Base-by-base conservation (phyloP, 306 rosid species). In the Abrus pulchellus region DNA sequence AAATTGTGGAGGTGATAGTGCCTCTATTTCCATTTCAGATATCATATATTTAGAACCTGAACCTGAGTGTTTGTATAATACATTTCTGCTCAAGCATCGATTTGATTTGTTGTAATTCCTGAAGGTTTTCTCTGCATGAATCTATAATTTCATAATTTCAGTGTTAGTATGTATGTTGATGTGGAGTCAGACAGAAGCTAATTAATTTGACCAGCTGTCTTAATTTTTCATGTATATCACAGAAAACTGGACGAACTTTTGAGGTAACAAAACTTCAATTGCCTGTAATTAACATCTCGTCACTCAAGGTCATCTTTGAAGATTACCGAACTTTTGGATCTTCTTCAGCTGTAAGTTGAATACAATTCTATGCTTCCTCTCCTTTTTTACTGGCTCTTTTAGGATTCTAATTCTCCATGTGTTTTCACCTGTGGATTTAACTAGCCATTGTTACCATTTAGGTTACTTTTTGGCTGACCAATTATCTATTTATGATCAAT, bases 311-410 rank as follows among this genome's bases (percentile, higher is more conserved):
- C 71, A 64, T 90, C 72, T 93, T 84, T 77, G 99, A 96, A 85
- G 99, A 96, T 82, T 86, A 92, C 85, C 97, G 97, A 74, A 96
- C 99, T 50, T 96, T 88, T 90, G 98, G 97, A 71, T 90, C 97
- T n/a, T 76, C 89, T 72, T 84, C 91, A 49, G 97, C 91, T 78
- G 99, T 96, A 86, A 95, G 99, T 91, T 85, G 54, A 79, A 62
- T 71, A 36, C 49, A 10, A 54, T 70, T 69, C 12, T 41, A 2
- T 62, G 82, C 67, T 72, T 73, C 65, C 7, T 10, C 44, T 7
- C 5, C 33, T 48, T 68, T 74, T 60, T 4, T 36, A 20, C 66
- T 55, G 47, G 77, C n/a, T 74, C 34, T 78, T 71, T 14, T 54
- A 36, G 10, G 78, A 9, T 63, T 60, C 40, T 14, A 50, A 47